Evolutionary conservation across 306 rosid genomes (phyloP).

Genomic region (Potentilla sterilis): DNA sequence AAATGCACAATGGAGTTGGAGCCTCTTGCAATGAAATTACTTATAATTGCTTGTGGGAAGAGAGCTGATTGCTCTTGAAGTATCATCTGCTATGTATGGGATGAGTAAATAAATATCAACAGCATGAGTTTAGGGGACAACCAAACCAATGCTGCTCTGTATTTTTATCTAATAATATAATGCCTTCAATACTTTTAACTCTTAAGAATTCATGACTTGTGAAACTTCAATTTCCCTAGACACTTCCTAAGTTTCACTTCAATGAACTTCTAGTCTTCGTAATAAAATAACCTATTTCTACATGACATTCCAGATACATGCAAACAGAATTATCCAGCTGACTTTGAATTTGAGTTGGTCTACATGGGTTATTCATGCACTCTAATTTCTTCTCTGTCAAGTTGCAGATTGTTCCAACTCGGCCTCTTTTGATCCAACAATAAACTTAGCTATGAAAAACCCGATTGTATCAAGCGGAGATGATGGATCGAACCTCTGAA

Average conservation of each 20-base stretch:
- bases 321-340: background rate
- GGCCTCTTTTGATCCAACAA: constrained; percentile 61
- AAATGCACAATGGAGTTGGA: constrained; percentile 20
- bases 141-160: background rate
- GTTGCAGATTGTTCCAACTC: constrained; percentile 9
- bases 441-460: constrained; percentile 86
- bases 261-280: background rate
- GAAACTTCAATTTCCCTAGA: constrained; percentile 1
- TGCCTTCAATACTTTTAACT: background rate
- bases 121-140: constrained; percentile 2
- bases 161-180: background rate
- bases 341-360: background rate
- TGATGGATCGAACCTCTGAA: constrained; percentile 96
- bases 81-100: background rate
- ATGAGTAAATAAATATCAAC: constrained; percentile 13
- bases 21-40: constrained; percentile 28
- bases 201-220: background rate
- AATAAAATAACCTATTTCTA: background rate
- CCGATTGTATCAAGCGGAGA: constrained; percentile 79
- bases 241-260: background rate
- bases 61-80: background rate
- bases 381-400: background rate
- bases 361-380: background rate
- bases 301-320: background rate
- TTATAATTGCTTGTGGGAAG: constrained; percentile 47